Evolutionary conservation across 1,284 basidiomycete genomes (phyloP), one percentile per base, ranked within the genome.

Genomic region (Farysia itapuensis): DNA sequence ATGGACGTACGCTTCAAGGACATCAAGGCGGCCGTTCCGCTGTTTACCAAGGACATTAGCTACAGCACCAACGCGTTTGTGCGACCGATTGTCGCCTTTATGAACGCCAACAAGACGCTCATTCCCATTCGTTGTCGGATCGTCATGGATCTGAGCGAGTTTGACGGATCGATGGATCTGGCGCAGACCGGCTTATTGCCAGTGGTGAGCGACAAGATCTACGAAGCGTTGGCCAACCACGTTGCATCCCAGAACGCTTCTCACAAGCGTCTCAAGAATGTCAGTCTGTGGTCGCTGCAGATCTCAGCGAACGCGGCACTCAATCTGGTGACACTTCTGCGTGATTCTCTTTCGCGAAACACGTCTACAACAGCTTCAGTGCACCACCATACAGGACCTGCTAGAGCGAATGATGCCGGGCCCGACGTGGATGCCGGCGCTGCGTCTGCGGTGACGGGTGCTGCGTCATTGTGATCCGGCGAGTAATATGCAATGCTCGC

Each of bases 21-120:
- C 78, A 78, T 98, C 77, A 97, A 97, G 78, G 94, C 94, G 23
- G 89, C 86, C 11, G 90, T 99, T 14, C 95, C 94, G 0, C 61
- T 76, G 22, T 75, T 75, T 37, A 64, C 68, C 36, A 56, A 50
- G 31, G 70, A 71, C 34, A 75, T 99, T 46, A 90, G 88, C 42
- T 90, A 96, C 73, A 87, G 88, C 53, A 94, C 94, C 71, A 90
- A 88, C 72, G 95, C 94, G n/a, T 81, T 98, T 23, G 88, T 96
- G 31, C 80, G 95, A 48, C 94, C 95, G 4, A 97, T 99, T 58
- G 95, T 98, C 5, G 93, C 92, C 0, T 99, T 99, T 75, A 95
- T 99, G 67, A 76, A 76, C 40, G 72, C 74, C 33, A 71, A 76
- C 54, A 61, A 64, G 43, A 72, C 70, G 33, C 49, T 72, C 23